Conservation (phyloP, 2,329 filamentous ascomycete species). For the Aureobasidium pullulans region DNA sequence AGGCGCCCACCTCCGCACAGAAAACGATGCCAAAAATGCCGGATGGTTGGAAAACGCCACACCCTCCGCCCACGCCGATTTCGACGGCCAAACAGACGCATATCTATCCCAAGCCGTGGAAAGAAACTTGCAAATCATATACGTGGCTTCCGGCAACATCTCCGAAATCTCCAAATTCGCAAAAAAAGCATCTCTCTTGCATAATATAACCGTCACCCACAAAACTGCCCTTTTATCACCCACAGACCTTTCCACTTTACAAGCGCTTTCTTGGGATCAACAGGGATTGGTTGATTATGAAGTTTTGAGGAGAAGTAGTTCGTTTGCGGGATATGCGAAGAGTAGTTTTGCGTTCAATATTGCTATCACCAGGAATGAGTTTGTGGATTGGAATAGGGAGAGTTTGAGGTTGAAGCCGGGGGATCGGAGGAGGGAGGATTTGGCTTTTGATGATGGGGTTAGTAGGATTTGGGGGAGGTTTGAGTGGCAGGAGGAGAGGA, state of each 20-base stretch:
- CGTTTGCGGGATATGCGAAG: conserved; percentile 39
- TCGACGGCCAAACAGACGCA: conserved; percentile 30
- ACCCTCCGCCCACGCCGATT: conserved; percentile 22
- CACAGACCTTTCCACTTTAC: conserved; percentile 29
- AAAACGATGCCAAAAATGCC: conserved; percentile 27
- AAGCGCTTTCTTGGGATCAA: conserved; percentile 41
- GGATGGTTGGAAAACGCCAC: conserved; percentile 21
- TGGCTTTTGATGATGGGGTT: conserved; percentile 18
- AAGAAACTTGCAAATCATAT: conserved; percentile 30
- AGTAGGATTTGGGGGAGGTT: conserved; percentile 20
- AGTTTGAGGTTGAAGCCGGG: conserved; percentile 19
- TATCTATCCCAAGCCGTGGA: conserved; percentile 31
- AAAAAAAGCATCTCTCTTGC: conserved; percentile 27
- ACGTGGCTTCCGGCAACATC: conserved; percentile 38
- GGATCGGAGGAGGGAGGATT: conserved; percentile 18
- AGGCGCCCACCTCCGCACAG: conserved; percentile 33
- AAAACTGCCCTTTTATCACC: conserved; percentile 38
- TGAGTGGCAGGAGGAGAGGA: conserved; percentile 17
- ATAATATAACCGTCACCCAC: conserved; percentile 34
- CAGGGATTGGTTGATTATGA: conserved; percentile 46
- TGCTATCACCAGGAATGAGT: conserved; percentile 35
- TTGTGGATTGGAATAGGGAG: conserved; percentile 18
- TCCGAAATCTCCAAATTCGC: conserved; percentile 32
- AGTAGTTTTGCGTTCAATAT: conserved; percentile 44
- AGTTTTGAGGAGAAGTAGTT: conserved; percentile 37